phyloP scores from a whole-genome alignment of 2,329 filamentous ascomycete genomes.

The Xylariaceae sp. region DNA sequence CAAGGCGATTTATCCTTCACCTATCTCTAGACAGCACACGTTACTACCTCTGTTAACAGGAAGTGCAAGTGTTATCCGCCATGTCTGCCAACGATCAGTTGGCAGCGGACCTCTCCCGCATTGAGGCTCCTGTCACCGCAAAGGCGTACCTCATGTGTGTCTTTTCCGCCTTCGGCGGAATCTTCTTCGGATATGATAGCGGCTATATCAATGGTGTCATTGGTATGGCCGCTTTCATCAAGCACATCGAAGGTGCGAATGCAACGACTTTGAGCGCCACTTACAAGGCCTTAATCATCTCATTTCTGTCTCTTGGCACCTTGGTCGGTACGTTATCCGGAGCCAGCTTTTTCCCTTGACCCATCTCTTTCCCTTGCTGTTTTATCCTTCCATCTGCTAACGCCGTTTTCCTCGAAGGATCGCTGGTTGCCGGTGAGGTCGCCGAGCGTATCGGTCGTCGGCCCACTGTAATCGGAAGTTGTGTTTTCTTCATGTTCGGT shows the following conservation, averaged over 20 bases:
- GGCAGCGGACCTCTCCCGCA: slow-evolving; percentile 42
- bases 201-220: slow-evolving; percentile 38
- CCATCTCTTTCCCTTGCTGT: not conserved
- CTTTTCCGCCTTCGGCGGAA: slow-evolving; percentile 33
- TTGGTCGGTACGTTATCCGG: slow-evolving; percentile 52
- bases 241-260: slow-evolving; percentile 31
- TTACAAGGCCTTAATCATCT: slow-evolving; percentile 57
- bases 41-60: not conserved
- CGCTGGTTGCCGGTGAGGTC: slow-evolving; percentile 70
- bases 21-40: not conserved
- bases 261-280: slow-evolving; percentile 34
- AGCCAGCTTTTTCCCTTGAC: not conserved
- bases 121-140: slow-evolving; percentile 53
- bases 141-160: slow-evolving; percentile 42
- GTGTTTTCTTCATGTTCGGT: slow-evolving; percentile 64
- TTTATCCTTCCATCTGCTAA: not conserved
- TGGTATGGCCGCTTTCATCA: slow-evolving; percentile 35
- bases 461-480: slow-evolving; percentile 66
- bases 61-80: slow-evolving; percentile 5
- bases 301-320: slow-evolving; percentile 70
- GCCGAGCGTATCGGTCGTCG: slow-evolving; percentile 71
- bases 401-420: slow-evolving; percentile 36
- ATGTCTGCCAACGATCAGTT: slow-evolving; percentile 29
- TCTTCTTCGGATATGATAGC: slow-evolving; percentile 38
- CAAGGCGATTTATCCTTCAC: not conserved